Evolutionary conservation across 164 flowering plant species (phyloP).

Genomic region (Nelumbo lutea): DNA sequence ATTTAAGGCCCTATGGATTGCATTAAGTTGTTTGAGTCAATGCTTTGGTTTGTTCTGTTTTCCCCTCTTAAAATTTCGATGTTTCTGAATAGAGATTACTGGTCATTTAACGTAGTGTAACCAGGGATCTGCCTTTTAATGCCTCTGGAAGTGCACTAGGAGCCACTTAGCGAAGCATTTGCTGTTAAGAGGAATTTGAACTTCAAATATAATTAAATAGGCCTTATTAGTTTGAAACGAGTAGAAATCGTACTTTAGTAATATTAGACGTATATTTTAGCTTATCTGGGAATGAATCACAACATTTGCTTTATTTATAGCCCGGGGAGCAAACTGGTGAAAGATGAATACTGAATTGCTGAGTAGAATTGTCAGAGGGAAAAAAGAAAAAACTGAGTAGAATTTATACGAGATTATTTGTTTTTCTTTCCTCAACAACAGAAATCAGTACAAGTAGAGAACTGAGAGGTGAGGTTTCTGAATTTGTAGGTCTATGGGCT

Average conservation of each 20-base stretch:
- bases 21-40: neutral
- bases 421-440: too few relatives aligned
- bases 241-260: too few relatives aligned
- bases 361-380: neutral
- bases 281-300: neutral
- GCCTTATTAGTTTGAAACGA: too few relatives aligned
- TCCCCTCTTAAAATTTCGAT: too few relatives aligned
- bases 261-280: neutral
- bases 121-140: too few relatives aligned
- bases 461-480: neutral
- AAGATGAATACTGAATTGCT: neutral
- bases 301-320: neutral
- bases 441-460: too few relatives aligned
- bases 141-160: neutral
- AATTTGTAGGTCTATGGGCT: neutral
- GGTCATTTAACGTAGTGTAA: too few relatives aligned
- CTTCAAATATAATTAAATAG: too few relatives aligned
- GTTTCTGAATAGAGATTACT: too few relatives aligned
- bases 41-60: too few relatives aligned
- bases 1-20: neutral
- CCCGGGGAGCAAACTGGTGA: neutral
- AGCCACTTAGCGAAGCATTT: neutral
- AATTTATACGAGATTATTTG: too few relatives aligned
- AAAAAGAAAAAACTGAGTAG: neutral
- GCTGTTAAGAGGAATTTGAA: neutral